Evolutionary conservation across 2,329 filamentous ascomycete species (phyloP), one percentile per base, ranked within the genome.

Genomic region (Diaporthe humulicola): DNA sequence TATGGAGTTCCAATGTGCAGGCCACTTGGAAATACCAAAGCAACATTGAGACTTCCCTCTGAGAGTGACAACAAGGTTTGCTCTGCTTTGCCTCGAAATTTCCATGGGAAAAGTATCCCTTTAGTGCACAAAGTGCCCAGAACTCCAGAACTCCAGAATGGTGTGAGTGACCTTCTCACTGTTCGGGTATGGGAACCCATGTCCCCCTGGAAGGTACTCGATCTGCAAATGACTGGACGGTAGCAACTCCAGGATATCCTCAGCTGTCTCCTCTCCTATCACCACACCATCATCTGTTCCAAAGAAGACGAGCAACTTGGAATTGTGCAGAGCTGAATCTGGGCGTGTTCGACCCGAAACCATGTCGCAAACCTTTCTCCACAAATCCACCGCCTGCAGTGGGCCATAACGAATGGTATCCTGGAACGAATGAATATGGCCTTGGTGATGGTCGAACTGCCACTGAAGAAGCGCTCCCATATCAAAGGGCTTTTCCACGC

Each of bases 401-500:
- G 36, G 57, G 14, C 57, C 57, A n/a, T 60, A 40, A 40, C 36
- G 36, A 40, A 38, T 17, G 36, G 57, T 60, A 28, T 60, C 57
- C n/a, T 60, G 57, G 36, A 60, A 60, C 2, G 57, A 60, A 28
- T 60, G 36, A 17, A 28, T n/a, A 1, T 60, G 57, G 3, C 57
- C 57, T 28, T 40, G 57, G 4, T 60, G 57, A 60, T 40, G 36
- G 25, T 60, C 57, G 15, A 60, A 60, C 36, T 60, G 57, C 57
- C 36, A 60, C 57, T 60, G 57, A 3, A 60, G 36, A 40, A 60
- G 15, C 0, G 14, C 36, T 5, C 8, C 12, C 36, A 60, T 12
- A 15, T 60, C n/a, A 4, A 60, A 60, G 10, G 2, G 17, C 57
- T 17, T 40, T 17, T 42, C 57, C 0, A 60, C 14, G n/a, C 57